Percentiles rank a stretch among this genome's conserved stretches.
Evolutionary conservation across 2,329 filamentous ascomycete species (phyloP).

Genomic region (Verticillium zaregamsianum): DNA sequence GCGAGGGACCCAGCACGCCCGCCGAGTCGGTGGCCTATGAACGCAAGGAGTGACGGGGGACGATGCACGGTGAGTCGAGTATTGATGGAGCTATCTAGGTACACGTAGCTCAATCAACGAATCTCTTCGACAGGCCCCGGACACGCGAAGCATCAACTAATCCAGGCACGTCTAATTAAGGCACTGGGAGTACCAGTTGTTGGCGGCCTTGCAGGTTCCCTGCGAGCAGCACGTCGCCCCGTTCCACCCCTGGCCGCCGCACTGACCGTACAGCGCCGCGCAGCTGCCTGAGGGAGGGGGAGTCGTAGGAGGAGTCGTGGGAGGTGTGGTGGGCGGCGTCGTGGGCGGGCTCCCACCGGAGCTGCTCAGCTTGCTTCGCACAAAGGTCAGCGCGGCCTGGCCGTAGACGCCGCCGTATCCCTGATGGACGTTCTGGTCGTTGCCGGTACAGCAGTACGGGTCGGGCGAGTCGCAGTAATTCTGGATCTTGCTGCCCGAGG

Average conservation of each 20-base stretch:
- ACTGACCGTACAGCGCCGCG: slow-evolving; percentile 17
- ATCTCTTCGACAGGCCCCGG: too few relatives aligned
- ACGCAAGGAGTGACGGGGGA: background rate
- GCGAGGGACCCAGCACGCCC: background rate
- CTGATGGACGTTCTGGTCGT: slow-evolving; percentile 48
- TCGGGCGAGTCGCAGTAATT: slow-evolving; percentile 58
- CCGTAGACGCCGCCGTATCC: slow-evolving; percentile 57
- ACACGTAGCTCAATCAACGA: too few relatives aligned
- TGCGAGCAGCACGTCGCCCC: slow-evolving; percentile 20
- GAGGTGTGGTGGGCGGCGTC: background rate
- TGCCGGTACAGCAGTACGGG: slow-evolving; percentile 60
- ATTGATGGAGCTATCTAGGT: too few relatives aligned
- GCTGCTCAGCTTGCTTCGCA: slow-evolving; percentile 30
- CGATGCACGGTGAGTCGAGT: too few relatives aligned
- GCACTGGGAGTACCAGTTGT: slow-evolving; percentile 39
- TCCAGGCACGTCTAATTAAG: slow-evolving; percentile 8
- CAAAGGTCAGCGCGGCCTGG: slow-evolving; percentile 52
- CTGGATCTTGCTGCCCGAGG: slow-evolving; percentile 48
- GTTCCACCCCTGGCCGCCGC: slow-evolving; percentile 18
- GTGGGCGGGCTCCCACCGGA: background rate
- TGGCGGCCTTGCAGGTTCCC: slow-evolving; percentile 22
- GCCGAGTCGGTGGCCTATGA: background rate
- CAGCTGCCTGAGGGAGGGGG: slow-evolving; percentile 6
- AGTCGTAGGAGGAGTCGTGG: slow-evolving; percentile 1
- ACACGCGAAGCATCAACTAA: too few relatives aligned